These are phyloP conservation scores for Massarina eburnea DNA, from an alignment of 2,329 filamentous ascomycete species.

Conservation along the genomic window DNA sequence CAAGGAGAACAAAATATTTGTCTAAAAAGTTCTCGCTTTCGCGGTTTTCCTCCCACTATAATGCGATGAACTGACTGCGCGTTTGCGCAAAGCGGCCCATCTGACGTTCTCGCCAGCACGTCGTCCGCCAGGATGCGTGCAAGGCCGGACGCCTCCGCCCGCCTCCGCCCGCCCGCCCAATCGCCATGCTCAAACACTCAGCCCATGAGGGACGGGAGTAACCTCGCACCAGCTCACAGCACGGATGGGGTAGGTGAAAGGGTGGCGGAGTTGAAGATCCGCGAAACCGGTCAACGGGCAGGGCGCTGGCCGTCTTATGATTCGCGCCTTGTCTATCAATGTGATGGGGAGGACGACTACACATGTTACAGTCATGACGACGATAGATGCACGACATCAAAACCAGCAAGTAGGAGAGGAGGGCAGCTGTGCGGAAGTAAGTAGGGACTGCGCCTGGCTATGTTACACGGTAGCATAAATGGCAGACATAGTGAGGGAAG, in stretches of 20 bases:
- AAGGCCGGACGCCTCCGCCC: too few species aligned
- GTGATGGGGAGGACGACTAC: neutral
- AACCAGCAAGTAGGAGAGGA: too few species aligned
- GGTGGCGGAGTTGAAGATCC: neutral
- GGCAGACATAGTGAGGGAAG: too few species aligned
- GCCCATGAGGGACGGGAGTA: constrained; percentile 8
- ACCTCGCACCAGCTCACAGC: neutral
- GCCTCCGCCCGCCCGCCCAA: too few species aligned
- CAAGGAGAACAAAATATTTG: neutral
- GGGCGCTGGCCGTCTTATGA: neutral
- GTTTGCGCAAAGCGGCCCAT: constrained; percentile 5
- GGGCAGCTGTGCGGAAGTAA: too few species aligned
- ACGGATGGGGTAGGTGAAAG: constrained; percentile 5
- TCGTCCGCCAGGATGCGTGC: too few species aligned
- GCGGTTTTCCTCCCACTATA: neutral
- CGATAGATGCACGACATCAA: too few species aligned
- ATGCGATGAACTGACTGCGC: constrained; percentile 3
- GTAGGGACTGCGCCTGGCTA: too few species aligned
- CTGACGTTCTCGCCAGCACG: neutral
- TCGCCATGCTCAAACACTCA: constrained; percentile 6
- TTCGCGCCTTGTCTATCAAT: constrained; percentile 2
- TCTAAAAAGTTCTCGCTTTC: too few species aligned
- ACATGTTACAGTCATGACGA: neutral
- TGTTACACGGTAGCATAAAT: too few species aligned
- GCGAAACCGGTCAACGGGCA: constrained; percentile 5